These are phyloP conservation scores for Phialocephala subalpina DNA, from an alignment of 2,329 filamentous ascomycete genomes.

Conservation along the genomic window DNA sequence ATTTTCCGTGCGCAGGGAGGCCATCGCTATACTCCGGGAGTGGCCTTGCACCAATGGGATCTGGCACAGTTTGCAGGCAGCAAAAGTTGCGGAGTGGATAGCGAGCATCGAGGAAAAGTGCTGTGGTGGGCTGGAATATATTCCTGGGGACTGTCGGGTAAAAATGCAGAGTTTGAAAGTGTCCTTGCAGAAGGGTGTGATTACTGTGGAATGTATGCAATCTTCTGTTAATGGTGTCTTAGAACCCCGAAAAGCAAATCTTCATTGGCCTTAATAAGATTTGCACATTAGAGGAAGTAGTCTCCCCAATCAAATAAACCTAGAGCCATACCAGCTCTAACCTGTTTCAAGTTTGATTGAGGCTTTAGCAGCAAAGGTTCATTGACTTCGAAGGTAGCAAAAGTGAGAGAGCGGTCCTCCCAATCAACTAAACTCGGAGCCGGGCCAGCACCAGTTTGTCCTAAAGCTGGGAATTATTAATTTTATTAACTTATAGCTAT, in stretches of 20 bases:
- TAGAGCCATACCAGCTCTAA: no score
- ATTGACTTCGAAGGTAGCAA: no score
- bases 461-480: slow-evolving; percentile 7
- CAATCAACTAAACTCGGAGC: neutral
- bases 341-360: slow-evolving; percentile 7
- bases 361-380: slow-evolving; percentile 1
- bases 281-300: no score
- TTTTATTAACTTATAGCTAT: slow-evolving; percentile 8
- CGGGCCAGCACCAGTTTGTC: slow-evolving; percentile 6
- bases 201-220: slow-evolving; percentile 34
- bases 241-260: slow-evolving; percentile 25
- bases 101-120: slow-evolving; percentile 27
- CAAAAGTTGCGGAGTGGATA: slow-evolving; percentile 34
- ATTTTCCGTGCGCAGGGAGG: slow-evolving; percentile 27
- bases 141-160: slow-evolving; percentile 29
- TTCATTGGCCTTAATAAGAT: slow-evolving; percentile 23
- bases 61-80: slow-evolving; percentile 33
- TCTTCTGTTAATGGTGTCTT: slow-evolving; percentile 27
- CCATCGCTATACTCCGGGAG: slow-evolving; percentile 29
- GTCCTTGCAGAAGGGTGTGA: slow-evolving; percentile 24
- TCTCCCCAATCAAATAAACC: no score
- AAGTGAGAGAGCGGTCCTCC: slow-evolving; percentile 11
- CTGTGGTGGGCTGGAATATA: slow-evolving; percentile 21
- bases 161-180: slow-evolving; percentile 31
- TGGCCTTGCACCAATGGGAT: slow-evolving; percentile 30